These are phyloP conservation scores for Penicillium sp. DNA, from an alignment of 2,329 filamentous ascomycete genomes.

Conservation along the genomic window DNA sequence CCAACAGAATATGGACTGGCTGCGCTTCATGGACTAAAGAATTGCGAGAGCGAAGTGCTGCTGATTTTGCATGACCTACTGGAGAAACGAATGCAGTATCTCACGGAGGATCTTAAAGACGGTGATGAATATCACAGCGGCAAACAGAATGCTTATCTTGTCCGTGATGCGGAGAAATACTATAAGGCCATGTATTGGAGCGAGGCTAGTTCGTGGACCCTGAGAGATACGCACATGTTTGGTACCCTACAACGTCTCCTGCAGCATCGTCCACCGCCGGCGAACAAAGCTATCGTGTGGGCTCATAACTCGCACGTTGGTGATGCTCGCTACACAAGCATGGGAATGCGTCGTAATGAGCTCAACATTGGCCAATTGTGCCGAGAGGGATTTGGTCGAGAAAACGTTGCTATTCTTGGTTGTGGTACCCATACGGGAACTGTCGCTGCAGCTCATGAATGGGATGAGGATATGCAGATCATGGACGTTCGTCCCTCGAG, in stretches of 20 bases:
- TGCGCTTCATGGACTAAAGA: conserved; percentile 40
- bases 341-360: conserved; percentile 47
- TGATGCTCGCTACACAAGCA: conserved; percentile 54
- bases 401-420: conserved; percentile 47
- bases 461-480: conserved; percentile 53
- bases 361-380: conserved; percentile 58
- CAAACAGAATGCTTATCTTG: conserved; percentile 54
- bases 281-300: conserved; percentile 53
- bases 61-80: conserved; percentile 49
- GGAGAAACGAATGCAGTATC: conserved; percentile 44
- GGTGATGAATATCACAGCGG: conserved; percentile 51
- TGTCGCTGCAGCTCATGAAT: conserved; percentile 53
- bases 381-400: conserved; percentile 43
- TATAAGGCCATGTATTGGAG: conserved; percentile 56
- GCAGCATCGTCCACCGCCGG: conserved; percentile 37
- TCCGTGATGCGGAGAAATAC: conserved; percentile 52
- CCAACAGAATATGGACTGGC: conserved; percentile 52
- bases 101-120: conserved; percentile 28
- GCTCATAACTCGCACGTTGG: conserved; percentile 56
- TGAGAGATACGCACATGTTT: conserved; percentile 56
- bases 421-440: conserved; percentile 54
- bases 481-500: conserved; percentile 51
- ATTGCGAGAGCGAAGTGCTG: conserved; percentile 50
- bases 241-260: conserved; percentile 48
- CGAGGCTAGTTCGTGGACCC: conserved; percentile 51